Evolutionary conservation across 2,329 filamentous ascomycete species (phyloP), one percentile per base, ranked within the genome.

Genomic region (Taxawa tesnikishii): DNA sequence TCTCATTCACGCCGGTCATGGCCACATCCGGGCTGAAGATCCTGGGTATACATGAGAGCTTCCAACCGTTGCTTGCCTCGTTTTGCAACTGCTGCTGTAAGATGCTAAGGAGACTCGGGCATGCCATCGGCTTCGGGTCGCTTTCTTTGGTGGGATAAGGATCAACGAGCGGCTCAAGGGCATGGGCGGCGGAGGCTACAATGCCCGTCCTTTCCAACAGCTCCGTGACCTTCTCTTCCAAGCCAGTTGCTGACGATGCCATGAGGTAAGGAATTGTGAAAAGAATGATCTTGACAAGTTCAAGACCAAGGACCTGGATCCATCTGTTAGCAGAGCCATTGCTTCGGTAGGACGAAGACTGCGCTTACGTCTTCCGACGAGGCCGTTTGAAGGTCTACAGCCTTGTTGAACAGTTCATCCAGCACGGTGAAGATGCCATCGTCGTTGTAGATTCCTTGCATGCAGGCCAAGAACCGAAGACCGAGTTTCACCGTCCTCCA

Each of bases 201-300:
- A 96, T 84, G 34, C 90, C 87, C 2, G 90, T 96, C 65, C 92
- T 94, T 43, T 92, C 83, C 53, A 98, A 75, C 32, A 96, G 65
- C 28, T 82, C 76, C 1, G 70, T 68, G 3, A 84, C 85, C 49
- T 81, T 81, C 42, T 80, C 68, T 45, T 79, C 74, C 49, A 80
- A 77, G 30, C 75, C 73, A 3, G 68, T 65, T 3, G 81, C 79
- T 6, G 41, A 36, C 0, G 78, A 73, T 7, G 78, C 73, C 68
- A 94, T 77, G 33, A 84, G 68, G 54, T 96, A 98, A 1, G 90
- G 88, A 37, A 98, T 81, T 0, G 88, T 94, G 29, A 94, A 73
- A 27, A 96, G 73, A 43, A 98, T 94, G 46, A 94, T 87, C 60
- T 94, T 96, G 54, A 94, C 85, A 19, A 98, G 72, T 60, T 96